Base-by-base conservation (phyloP, 2,329 filamentous ascomycete genomes). In the Epicoccum sorghinum region DNA sequence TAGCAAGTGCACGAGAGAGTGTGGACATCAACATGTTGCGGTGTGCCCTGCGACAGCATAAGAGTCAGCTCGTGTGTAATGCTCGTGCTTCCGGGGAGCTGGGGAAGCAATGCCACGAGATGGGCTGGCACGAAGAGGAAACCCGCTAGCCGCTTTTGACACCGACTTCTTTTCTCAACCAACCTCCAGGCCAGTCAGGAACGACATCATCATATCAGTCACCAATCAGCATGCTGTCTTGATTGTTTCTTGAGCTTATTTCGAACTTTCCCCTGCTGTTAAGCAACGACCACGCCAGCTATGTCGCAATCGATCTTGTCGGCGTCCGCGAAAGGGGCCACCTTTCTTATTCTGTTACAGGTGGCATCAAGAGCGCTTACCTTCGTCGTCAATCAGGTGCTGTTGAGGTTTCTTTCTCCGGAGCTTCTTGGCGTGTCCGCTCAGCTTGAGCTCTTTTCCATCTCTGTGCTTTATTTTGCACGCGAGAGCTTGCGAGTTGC, bases 401-500 rank as follows among this genome's bases (percentile, higher is more conserved):
- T 99, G 27, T 83, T 99, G 7, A 90, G 93, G 32, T 93, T 90
- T 71, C 80, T 98, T 39, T 96, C 92, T 1, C 93, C 95, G 0
- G 84, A 89, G 54, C 82, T 96, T 0, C 83, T 99, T 1, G 95
- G 93, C 5, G 82, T 96, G 4, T 89, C 93, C 2, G 89, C 93
- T 0, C 95, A 97, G 73, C 83, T 99, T 3, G 95, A 99, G 67
- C 86, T 98, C 0, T 97, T 93, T 74, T 93, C 93, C 55, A 89
- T 96, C 39, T 91, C 92, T 0, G 88, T 96, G n/a, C 82, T 99
- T 0, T 97, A 96, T 75, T 98, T 99, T 69, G 89, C 95, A 0
- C 85, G 95, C 35, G 95, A 99, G 76, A 93, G 89, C 67, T 79
- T 98, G 43, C 88, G 95, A 13, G 89, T 96, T n/a, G 92, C 93